Conservation (phyloP, 192 early-diverging fungal species). For the Coemansia sp. region DNA sequence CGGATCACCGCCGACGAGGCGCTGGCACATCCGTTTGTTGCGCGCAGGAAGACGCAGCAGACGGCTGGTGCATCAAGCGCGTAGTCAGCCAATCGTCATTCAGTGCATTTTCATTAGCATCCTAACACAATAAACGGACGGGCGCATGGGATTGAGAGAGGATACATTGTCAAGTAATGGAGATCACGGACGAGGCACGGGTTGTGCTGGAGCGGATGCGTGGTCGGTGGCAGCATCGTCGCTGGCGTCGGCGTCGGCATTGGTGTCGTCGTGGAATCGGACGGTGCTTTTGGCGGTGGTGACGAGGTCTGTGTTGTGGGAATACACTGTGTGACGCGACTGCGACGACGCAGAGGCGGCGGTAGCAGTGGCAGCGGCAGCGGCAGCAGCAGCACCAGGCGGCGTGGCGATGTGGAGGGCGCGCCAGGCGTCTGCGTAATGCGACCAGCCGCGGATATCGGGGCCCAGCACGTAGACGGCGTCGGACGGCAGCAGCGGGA, state of each 20-base stretch:
- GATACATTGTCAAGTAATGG: too few species aligned
- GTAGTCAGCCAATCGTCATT: too few species aligned
- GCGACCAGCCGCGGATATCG: conserved; percentile 30
- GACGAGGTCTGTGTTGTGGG: conserved; percentile 32
- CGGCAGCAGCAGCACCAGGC: background rate
- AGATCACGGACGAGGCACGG: background rate
- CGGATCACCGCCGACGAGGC: conserved; percentile 80
- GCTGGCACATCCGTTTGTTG: conserved; percentile 70
- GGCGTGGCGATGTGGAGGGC: conserved; percentile 12
- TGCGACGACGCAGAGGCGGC: conserved; percentile 11
- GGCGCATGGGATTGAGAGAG: too few species aligned
- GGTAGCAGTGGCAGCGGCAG: background rate
- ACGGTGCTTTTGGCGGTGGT: background rate
- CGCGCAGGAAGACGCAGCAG: background rate
- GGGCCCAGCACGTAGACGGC: conserved; percentile 51
- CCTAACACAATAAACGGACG: too few species aligned
- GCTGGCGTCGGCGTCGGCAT: conserved; percentile 13
- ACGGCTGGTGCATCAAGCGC: too few species aligned
- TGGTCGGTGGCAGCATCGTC: background rate
- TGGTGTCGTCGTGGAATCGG: conserved; percentile 8
- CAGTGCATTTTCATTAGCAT: too few species aligned
- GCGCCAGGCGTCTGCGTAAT: conserved; percentile 25
- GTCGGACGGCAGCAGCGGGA: conserved; percentile 19
- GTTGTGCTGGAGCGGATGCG: background rate
- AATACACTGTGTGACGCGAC: conserved; percentile 50